Evolutionary conservation across 306 rosid species (phyloP).

Genomic region (Acacia crassicarpa): DNA sequence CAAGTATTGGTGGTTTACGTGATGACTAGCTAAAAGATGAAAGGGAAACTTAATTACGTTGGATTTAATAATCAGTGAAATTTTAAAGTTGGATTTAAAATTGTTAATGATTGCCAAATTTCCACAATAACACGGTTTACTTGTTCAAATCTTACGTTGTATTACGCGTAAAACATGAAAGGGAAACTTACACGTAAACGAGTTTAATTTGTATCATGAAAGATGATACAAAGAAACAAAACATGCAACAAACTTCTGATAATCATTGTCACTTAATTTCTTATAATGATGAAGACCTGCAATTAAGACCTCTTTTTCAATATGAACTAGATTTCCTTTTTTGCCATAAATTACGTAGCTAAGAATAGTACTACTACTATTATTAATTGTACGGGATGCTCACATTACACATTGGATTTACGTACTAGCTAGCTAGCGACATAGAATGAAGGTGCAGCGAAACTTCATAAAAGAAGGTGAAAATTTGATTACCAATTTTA

Average conservation of each 20-base stretch:
- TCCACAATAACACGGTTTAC: slow-evolving; percentile 20
- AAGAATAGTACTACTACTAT: no score
- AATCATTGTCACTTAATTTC: slow-evolving; percentile 8
- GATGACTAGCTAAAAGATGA: background rate
- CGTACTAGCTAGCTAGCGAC: background rate
- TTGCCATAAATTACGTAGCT: background rate
- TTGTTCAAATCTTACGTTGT: background rate
- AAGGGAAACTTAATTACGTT: background rate
- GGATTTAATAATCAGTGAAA: no score
- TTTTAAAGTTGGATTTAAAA: background rate
- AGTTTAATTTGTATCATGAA: background rate
- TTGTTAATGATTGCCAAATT: background rate
- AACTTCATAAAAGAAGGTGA: slow-evolving; percentile 29
- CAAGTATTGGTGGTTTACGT: background rate
- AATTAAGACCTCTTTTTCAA: background rate
- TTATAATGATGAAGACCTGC: background rate
- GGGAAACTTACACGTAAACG: slow-evolving; percentile 8
- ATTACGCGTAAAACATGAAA: background rate
- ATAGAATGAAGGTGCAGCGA: slow-evolving; percentile 34
- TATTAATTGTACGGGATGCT: background rate
- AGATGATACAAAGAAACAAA: background rate
- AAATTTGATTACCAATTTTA: background rate
- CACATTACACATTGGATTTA: background rate
- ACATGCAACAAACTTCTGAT: background rate
- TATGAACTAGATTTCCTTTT: no score